Conservation (phyloP, 306 rosid genomes). For the Cucurbita argyrosperma region DNA sequence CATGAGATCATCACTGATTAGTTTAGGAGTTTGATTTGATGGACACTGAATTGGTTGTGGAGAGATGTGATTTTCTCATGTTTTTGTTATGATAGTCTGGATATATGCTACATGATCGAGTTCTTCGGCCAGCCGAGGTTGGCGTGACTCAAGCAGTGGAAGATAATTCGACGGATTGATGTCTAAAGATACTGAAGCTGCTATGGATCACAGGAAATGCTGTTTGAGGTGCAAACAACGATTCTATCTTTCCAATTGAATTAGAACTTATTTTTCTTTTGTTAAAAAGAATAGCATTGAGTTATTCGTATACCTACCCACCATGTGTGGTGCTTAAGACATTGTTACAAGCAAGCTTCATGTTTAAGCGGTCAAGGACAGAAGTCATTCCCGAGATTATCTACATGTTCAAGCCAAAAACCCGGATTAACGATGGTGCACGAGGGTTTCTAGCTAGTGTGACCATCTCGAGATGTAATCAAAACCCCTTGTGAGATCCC, state of each 20-base stretch:
- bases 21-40: not conserved
- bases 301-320: not conserved
- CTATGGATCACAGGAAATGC: not conserved
- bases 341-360: too few species aligned
- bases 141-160: slow-evolving; percentile 50
- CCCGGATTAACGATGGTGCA: too few species aligned
- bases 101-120: slow-evolving; percentile 57
- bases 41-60: not conserved
- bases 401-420: too few species aligned
- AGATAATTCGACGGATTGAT: slow-evolving; percentile 10
- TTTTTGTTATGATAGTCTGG: slow-evolving; percentile 14
- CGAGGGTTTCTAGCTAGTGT: too few species aligned
- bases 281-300: too few species aligned
- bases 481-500: too few species aligned
- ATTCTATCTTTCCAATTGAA: not conserved
- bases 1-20: not conserved
- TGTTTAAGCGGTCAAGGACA: too few species aligned
- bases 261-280: not conserved
- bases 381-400: too few species aligned
- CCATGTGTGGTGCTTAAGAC: too few species aligned
- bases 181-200: not conserved
- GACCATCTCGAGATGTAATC: too few species aligned
- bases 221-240: not conserved
- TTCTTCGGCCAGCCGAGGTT: slow-evolving; percentile 78
- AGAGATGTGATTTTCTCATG: not conserved